Evolutionary conservation across 331 rosid species (phyloP).

Genomic region (Quercus phellos): DNA sequence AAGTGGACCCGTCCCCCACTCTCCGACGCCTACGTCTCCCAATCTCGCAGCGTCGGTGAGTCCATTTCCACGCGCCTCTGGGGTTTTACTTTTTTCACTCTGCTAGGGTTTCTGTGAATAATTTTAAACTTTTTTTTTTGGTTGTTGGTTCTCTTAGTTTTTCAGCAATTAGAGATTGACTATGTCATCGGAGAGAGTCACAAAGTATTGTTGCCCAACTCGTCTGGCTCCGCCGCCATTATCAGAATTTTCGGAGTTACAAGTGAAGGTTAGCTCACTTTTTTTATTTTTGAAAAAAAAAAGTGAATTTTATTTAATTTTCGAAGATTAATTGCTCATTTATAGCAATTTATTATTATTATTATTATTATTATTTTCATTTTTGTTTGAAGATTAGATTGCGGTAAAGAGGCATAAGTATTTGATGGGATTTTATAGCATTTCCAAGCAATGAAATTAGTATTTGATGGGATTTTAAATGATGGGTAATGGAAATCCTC

Average conservation of each 20-base stretch:
- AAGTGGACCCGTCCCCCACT: conserved; percentile 84
- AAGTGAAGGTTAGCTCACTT: conserved; percentile 62
- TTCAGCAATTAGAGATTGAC: conserved; percentile 92
- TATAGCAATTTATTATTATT: too few species aligned
- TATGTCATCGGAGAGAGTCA: conserved; percentile 77
- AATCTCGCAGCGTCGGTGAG: conserved; percentile 60
- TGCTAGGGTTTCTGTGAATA: not conserved
- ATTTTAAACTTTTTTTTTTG: conserved; percentile 19
- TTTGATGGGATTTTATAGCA: too few species aligned
- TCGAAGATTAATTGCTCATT: too few species aligned
- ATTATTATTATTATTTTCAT: too few species aligned
- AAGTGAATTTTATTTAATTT: too few species aligned
- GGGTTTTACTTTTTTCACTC: not conserved
- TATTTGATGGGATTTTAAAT: too few species aligned
- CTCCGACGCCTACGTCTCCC: conserved; percentile 45
- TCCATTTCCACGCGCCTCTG: conserved; percentile 12
- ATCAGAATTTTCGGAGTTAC: conserved; percentile 88
- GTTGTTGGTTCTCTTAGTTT: conserved; percentile 32
- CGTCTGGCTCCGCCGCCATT: conserved; percentile 76
- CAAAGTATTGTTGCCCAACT: conserved; percentile 56
- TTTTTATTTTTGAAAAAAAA: not conserved
- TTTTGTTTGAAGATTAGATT: not conserved
- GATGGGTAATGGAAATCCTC: too few species aligned
- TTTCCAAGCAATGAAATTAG: too few species aligned
- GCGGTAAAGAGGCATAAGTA: not conserved